phyloP scores from a whole-genome alignment of 106 monocot species.

The Acanthochlamys bracteata region DNA sequence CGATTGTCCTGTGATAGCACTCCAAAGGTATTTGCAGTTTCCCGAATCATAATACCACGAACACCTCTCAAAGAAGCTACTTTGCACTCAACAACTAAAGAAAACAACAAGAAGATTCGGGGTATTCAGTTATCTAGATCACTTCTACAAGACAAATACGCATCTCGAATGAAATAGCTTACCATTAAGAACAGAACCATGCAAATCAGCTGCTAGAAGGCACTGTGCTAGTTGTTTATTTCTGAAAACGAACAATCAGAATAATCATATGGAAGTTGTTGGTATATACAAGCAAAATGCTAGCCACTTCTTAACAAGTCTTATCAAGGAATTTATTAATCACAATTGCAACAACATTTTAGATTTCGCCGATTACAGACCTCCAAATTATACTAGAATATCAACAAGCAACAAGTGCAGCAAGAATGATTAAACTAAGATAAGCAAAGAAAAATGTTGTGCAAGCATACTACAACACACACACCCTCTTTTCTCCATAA shows the following conservation, averaged over 20 bases:
- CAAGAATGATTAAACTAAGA: background rate
- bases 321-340: too few relatives aligned
- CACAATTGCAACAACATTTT: background rate
- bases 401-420: background rate
- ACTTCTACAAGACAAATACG: background rate
- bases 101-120: background rate
- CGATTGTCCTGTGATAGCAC: slow-evolving; percentile 51
- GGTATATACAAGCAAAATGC: background rate
- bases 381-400: background rate
- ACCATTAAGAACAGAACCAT: slow-evolving; percentile 80
- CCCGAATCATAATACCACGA: slow-evolving; percentile 75
- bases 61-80: slow-evolving; percentile 34
- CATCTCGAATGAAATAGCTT: slow-evolving; percentile 8
- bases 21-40: slow-evolving; percentile 84
- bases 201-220: slow-evolving; percentile 69
- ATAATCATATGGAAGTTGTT: background rate
- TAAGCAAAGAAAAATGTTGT: background rate
- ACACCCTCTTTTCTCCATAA: slow-evolving; percentile 49
- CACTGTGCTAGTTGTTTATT: slow-evolving; percentile 52
- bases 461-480: background rate
- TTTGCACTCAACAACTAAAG: slow-evolving; percentile 79
- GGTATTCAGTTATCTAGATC: background rate
- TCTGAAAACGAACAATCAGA: slow-evolving; percentile 26
- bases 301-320: too few relatives aligned
- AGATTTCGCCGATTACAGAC: background rate